Percentiles rank a stretch among this genome's conserved stretches.
Evolutionary conservation across 2,329 filamentous ascomycete genomes (phyloP).

Genomic region (Sporothrix globosa): DNA sequence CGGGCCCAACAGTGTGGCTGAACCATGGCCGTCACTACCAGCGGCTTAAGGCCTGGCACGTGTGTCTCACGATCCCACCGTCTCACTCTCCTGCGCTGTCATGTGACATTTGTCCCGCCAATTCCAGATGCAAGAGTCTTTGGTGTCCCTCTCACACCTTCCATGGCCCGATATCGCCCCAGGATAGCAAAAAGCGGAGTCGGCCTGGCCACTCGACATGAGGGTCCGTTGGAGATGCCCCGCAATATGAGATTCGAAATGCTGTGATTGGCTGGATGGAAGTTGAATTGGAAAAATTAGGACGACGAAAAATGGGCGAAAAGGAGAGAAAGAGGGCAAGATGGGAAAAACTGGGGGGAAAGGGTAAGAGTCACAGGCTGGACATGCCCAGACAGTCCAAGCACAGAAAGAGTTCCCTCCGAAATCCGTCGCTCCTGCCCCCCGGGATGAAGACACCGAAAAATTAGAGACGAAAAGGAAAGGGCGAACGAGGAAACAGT

Average conservation of each 20-base stretch:
- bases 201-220: conserved; percentile 16
- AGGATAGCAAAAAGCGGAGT: conserved; percentile 22
- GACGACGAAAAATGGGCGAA: not conserved
- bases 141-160: not conserved
- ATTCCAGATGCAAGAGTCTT: not conserved
- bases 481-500: not conserved
- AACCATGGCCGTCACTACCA: no score
- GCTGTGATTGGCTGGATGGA: not conserved
- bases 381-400: no score
- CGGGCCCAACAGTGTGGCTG: no score
- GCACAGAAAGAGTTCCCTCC: conserved; percentile 1
- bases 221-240: not conserved
- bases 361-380: not conserved
- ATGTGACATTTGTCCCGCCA: not conserved
- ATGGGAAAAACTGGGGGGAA: not conserved
- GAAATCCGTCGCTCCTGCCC: conserved; percentile 11
- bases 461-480: conserved; percentile 9
- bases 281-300: not conserved
- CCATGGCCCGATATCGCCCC: conserved; percentile 25
- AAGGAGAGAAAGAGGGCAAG: not conserved
- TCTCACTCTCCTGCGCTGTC: not conserved
- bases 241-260: not conserved
- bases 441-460: not conserved
- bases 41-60: no score
- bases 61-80: no score